Evolutionary conservation across 352 stramenopile genomes (phyloP).

Genomic region (Pythium vanterpoolii): DNA sequence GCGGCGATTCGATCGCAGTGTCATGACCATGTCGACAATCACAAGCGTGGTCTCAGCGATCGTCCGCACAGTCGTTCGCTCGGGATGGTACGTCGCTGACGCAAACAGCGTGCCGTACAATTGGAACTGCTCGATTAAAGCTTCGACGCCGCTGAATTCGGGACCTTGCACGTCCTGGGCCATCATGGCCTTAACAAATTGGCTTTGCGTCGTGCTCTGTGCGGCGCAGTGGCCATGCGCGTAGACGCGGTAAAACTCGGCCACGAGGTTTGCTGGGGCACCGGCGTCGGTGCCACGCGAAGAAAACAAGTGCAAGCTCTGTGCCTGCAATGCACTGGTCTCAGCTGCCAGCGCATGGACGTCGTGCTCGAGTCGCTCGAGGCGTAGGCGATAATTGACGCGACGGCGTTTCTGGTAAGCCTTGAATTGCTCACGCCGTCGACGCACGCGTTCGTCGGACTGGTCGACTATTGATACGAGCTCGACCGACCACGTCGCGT

Average conservation of each 20-base stretch:
- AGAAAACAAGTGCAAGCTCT: constrained; percentile 8
- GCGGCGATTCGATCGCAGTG: constrained; percentile 24
- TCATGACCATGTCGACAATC: neutral
- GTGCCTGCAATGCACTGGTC: neutral
- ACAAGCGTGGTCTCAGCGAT: neutral
- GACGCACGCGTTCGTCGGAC: neutral
- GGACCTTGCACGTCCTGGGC: constrained; percentile 33
- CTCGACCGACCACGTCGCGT: neutral
- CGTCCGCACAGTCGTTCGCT: neutral
- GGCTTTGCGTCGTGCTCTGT: constrained; percentile 23
- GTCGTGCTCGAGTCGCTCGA: constrained; percentile 2
- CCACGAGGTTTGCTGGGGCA: constrained; percentile 21
- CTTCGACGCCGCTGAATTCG: constrained; percentile 45
- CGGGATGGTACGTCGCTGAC: neutral
- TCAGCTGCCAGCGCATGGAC: neutral
- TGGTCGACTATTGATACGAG: neutral
- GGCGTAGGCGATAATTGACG: constrained; percentile 40
- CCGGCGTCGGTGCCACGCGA: constrained; percentile 7
- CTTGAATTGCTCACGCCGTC: constrained; percentile 51
- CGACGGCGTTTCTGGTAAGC: constrained; percentile 55
- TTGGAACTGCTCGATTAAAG: constrained; percentile 33
- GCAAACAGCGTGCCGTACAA: neutral
- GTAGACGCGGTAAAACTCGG: constrained; percentile 39
- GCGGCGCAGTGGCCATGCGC: constrained; percentile 30
- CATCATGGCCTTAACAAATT: constrained; percentile 54